Evolutionary conservation across 495 filamentous ascomycete species (phyloP), one percentile per base, ranked within the genome.

Genomic region (Aspergillus avenaceus): DNA sequence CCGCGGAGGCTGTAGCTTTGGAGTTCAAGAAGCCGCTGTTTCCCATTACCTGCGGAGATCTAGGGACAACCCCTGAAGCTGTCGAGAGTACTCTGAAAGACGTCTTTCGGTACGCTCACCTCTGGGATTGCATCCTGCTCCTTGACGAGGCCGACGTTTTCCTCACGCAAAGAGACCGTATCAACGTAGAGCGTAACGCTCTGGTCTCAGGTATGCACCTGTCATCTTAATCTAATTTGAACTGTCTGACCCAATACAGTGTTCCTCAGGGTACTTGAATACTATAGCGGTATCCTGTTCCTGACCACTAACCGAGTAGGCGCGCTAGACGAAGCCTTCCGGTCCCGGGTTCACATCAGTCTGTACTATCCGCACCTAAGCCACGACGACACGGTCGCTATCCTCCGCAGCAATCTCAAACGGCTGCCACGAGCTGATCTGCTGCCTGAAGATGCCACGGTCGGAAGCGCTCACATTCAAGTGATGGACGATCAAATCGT

Each of bases 91-190:
- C n/a, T 1, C 27, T 46, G 5, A 34, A 46, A 12, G n/a, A 32
- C 1, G 16, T 43, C 7, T 50, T 42, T 14, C 37, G 27, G 2
- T 23, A 22, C 1, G 47, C 47, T 11, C 38, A 50, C 1, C 3
- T 18, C 5, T 50, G 47, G 47, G 40, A 26, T 5, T 50, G 47
- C 12, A 36, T 50, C 8, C 8, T 43, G 25, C 40, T 50, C 1
- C 23, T 50, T 19, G 47, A 50, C 29, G 47, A 50, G 26, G 47
- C 47, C 7, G 47, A 50, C 26, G 38, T 50, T 8, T 50, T 50
- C 16, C 37, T 50, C 4, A 14, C 47, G 1, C 14, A 46, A 22
- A 26, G 43, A 21, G 26, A 21, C 4, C 43, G 14, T 5, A 19
- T 14, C 27, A 14, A 46, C 22, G 12, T 46, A 2, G 11, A 34